phyloP scores from a whole-genome alignment of 257 asterid species.

The Solanum pinnatisectum region DNA sequence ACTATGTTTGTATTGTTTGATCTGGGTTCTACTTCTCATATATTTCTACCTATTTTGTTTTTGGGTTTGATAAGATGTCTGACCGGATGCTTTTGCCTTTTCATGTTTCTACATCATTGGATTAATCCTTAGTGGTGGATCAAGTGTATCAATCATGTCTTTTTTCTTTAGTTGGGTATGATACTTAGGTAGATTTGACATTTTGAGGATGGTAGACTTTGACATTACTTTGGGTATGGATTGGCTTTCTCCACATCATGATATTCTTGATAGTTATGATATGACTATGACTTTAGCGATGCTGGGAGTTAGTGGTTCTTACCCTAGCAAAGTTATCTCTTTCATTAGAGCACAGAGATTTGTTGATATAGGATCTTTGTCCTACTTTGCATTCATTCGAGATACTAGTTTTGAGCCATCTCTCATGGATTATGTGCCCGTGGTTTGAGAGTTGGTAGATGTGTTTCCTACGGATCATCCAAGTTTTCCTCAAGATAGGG shows the following conservation, averaged over 20 bases:
- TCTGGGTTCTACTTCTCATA: neutral
- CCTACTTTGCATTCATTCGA: neutral
- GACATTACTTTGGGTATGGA: neutral
- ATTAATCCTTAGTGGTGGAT: neutral
- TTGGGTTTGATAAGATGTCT: neutral
- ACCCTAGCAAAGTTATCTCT: neutral
- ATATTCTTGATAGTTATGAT: no score
- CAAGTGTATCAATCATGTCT: no score
- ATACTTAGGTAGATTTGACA: neutral
- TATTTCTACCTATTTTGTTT: neutral
- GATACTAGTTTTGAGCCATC: neutral
- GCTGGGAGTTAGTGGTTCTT: neutral
- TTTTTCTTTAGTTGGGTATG: neutral
- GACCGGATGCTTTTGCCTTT: no score
- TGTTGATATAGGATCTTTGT: no score
- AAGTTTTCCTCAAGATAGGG: no score
- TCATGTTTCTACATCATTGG: neutral
- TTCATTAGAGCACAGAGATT: neutral
- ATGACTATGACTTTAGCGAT: no score
- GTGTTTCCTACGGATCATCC: neutral
- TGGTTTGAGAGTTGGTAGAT: neutral
- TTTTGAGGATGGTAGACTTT: neutral
- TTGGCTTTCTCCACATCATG: neutral
- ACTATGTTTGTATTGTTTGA: neutral
- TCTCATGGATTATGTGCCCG: neutral